Percentiles rank a stretch among this genome's conserved stretches.
Evolutionary conservation across 306 rosid species (phyloP).

Genomic region (Elaeagnus macrophylla): DNA sequence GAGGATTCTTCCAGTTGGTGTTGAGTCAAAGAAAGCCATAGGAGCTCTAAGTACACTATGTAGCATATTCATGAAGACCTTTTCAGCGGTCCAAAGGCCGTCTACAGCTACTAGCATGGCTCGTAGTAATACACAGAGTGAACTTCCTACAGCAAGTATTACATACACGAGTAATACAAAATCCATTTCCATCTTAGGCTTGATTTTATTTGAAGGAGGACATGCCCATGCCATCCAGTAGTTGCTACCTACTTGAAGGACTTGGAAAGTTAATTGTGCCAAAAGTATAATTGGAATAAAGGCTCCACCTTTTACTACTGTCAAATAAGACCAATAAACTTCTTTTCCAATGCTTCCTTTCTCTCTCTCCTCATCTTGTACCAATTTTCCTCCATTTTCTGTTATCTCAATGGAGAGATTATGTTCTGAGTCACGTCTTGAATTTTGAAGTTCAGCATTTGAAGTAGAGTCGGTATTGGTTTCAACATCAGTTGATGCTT

Average conservation of each 20-base stretch:
- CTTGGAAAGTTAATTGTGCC: slow-evolving; percentile 82
- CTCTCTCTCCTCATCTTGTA: slow-evolving; percentile 93
- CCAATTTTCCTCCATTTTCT: slow-evolving; percentile 61
- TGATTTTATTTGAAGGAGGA: slow-evolving; percentile 52
- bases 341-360: slow-evolving; percentile 87
- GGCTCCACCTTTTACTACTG: slow-evolving; percentile 57
- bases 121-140: slow-evolving; percentile 58
- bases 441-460: slow-evolving; percentile 25
- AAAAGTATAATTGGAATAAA: slow-evolving; percentile 67
- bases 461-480: slow-evolving; percentile 25
- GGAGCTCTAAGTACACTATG: slow-evolving; percentile 69
- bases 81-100: slow-evolving; percentile 76
- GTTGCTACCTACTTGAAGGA: slow-evolving; percentile 79
- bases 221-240: slow-evolving; percentile 99
- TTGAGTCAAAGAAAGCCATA: slow-evolving; percentile 90
- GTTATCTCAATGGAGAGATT: slow-evolving; percentile 42
- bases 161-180: slow-evolving; percentile 50
- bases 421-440: slow-evolving; percentile 44
- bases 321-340: slow-evolving; percentile 74
- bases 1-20: slow-evolving; percentile 95
- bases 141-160: slow-evolving; percentile 59
- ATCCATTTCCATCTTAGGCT: slow-evolving; percentile 43
- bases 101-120: slow-evolving; percentile 44
- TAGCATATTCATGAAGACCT: slow-evolving; percentile 68
- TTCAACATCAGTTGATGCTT: slow-evolving; percentile 33